Base-by-base conservation (phyloP, 371 early-diverging fungal genomes). In the Rhizopus sp. region DNA sequence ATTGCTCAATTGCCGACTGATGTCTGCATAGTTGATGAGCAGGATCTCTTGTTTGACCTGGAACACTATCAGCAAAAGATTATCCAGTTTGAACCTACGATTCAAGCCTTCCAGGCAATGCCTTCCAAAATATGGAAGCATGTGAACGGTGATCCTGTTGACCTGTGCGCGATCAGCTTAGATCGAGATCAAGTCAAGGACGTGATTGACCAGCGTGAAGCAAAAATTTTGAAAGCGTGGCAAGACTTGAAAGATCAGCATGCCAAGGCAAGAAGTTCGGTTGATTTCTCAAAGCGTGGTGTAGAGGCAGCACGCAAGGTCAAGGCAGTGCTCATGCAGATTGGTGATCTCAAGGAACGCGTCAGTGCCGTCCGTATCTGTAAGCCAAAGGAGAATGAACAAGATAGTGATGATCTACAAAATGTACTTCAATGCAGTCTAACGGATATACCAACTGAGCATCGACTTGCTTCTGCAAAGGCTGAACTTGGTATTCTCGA, bases 291-390 rank as follows among this genome's bases (percentile, higher is more conserved):
- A 0, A 57, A 68, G 8, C 66, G 67, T 29, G 64, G 55, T 5
- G 73, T 72, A 4, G 76, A 74, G 16, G 71, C 78, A 52, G 73
- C 75, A 1, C 66, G 75, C n/a, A 69, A 74, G 34, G 65, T 77
- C 33, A 82, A 82, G 55, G 67, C 73, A 0, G 78, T 79, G 12
- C 41, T 76, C 7, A 61, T 55, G n/a, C 68, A 74, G 15, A 68
- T 80, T 9, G 75, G 75, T 29, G 74, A 76, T 31, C 65, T 75
- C 37, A 79, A 73, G 41, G 74, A 78, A 7, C 66, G 75, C 13
- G 74, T 64, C 7, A 63, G 51, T 32, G 65, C 62, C 12, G 63
- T 80, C 31, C 69, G 65, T 7, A 64, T 76, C 38, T 70, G 66
- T 37, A 40, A 45, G 31, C 59, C 49, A 31, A 53, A 52, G 0